phyloP scores from a whole-genome alignment of 1,139 yeast species.

The Candida tetrigidarum region DNA sequence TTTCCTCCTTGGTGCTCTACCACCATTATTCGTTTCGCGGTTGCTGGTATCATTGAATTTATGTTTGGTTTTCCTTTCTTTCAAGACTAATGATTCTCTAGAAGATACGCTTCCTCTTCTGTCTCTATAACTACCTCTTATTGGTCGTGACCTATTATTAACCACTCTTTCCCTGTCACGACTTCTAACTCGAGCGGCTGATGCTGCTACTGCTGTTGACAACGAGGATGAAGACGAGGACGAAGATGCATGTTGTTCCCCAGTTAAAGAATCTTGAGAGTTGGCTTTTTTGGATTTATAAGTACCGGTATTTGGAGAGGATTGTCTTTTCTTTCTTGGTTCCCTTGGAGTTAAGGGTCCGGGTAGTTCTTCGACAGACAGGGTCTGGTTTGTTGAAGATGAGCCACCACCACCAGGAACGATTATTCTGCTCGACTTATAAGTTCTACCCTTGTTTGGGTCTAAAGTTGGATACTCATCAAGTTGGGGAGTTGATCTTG shows the following conservation, averaged over 20 bases:
- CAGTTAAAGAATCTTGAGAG: slow-evolving; percentile 2
- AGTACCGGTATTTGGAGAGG: slow-evolving; percentile 2
- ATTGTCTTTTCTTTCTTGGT: slow-evolving; percentile 1
- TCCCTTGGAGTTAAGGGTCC: not conserved
- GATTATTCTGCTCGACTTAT: slow-evolving; percentile 10
- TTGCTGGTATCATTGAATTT: not conserved
- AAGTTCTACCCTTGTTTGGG: slow-evolving; percentile 10
- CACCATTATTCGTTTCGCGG: not conserved
- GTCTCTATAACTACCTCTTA: slow-evolving; percentile 10
- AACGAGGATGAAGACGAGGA: not conserved
- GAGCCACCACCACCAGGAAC: slow-evolving; percentile 7
- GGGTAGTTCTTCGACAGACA: not conserved
- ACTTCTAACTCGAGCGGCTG: not conserved
- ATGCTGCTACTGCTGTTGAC: not conserved
- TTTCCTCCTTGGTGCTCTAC: not conserved
- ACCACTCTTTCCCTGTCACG: slow-evolving; percentile 5
- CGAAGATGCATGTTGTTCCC: not conserved
- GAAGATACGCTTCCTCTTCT: slow-evolving; percentile 10
- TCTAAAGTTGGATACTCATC: not conserved
- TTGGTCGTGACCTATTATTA: not conserved
- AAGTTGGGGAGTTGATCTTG: slow-evolving; percentile 1
- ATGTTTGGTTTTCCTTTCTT: not conserved
- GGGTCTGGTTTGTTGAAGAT: not conserved
- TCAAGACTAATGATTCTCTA: slow-evolving; percentile 9
- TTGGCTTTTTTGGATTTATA: slow-evolving; percentile 7